Base-by-base conservation (phyloP, 345 rosid genomes). In the Raphanus raphanistrum region DNA sequence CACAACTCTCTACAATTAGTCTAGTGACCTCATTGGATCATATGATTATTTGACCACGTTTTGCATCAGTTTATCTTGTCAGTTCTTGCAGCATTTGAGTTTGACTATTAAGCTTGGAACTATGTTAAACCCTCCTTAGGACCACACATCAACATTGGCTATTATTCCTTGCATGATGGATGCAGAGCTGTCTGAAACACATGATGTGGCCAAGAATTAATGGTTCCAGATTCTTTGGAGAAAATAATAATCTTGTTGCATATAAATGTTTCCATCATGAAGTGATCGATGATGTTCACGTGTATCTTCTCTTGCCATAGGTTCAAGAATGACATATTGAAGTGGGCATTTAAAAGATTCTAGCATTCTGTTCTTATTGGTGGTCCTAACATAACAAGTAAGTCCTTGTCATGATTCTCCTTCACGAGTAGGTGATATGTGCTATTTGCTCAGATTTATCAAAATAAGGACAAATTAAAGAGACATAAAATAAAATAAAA, bases 91-190 rank as follows among this genome's bases (percentile, higher is more conserved):
- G 69, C 15, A 84, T 73, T 82, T 87, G 77, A 71, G 43, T 71
- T 84, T 88, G 84, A 77, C 58, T 79, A 26, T 79, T 13, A 73
- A 67, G 27, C 77, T 67, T 73, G 74, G 65, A 67, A 73, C 48
- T 61, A 73, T 55, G 78, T 73, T 15, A 60, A 7, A n/a, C 55
- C 48, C 16, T 50, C 57, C 57, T 67, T 67, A 60, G 70, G 78
- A 66, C 70, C 77, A 73, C 29, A 48, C 69, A 72, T 72, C 68
- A 66, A 13, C 73, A 26, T 16, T 35, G 26, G 69, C 73, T 59
- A 66, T 43, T 66, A 62, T 65, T 57, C 60, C 48, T 54, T 57
- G 68, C 73, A 65, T 52, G 29, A 57, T 71, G 70, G 48, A 63
- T 70, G 41, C 48, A 63, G 3, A 77, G 71, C 76, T 63, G 50